Evolutionary conservation across 805 yeast genomes (phyloP).

Genomic region (Metschnikowia sp.): DNA sequence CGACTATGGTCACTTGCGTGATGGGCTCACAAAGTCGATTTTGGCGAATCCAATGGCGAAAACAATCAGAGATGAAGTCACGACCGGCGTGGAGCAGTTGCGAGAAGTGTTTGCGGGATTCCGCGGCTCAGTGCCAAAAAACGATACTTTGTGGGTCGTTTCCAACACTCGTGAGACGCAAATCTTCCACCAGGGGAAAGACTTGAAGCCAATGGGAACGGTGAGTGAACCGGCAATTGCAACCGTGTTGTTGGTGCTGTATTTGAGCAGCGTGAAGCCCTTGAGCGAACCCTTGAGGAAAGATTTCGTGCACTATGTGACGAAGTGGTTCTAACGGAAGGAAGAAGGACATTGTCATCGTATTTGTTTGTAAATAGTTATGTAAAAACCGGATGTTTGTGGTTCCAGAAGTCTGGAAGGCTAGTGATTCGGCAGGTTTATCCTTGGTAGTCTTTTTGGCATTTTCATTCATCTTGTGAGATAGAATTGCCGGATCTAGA

Average conservation of each 20-base stretch:
- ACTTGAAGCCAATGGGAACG: conserved; percentile 45
- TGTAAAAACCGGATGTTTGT: too few relatives aligned
- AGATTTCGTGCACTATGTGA: conserved; percentile 28
- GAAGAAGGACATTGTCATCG: not conserved
- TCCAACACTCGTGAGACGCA: conserved; percentile 9
- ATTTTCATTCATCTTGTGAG: too few relatives aligned
- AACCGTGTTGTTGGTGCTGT: conserved; percentile 68
- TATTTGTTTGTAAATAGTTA: too few relatives aligned
- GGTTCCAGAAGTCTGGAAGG: too few relatives aligned
- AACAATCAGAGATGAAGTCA: conserved; percentile 33
- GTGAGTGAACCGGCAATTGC: conserved; percentile 62
- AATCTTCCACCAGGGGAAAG: conserved; percentile 12
- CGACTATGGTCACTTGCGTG: conserved; percentile 84
- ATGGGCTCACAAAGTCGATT: conserved; percentile 81
- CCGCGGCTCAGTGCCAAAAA: conserved; percentile 72
- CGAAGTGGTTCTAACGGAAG: not conserved
- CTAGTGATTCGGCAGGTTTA: too few relatives aligned
- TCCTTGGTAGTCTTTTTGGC: too few relatives aligned
- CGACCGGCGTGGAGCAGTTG: conserved; percentile 64
- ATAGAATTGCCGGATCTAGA: too few relatives aligned
- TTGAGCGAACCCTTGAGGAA: conserved; percentile 54
- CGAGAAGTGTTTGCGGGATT: conserved; percentile 54
- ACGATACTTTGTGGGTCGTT: conserved; percentile 60
- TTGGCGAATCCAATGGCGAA: conserved; percentile 63
- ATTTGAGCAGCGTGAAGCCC: conserved; percentile 67